Evolutionary conservation across 176 grass and related monocot genomes (phyloP).

Genomic region (Themeda triandra): DNA sequence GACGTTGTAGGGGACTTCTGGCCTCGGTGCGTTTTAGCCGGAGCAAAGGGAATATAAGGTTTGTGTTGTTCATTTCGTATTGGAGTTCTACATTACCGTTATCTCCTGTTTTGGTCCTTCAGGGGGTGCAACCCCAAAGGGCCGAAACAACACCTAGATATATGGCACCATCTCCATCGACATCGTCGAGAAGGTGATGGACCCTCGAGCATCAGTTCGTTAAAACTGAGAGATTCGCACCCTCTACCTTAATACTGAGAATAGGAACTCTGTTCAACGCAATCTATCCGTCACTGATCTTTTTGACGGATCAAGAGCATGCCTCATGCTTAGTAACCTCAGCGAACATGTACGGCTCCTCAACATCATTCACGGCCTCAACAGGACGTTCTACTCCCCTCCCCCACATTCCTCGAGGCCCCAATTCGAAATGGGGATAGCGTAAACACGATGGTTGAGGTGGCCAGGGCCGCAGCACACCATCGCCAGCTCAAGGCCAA

Average conservation of each 20-base stretch:
- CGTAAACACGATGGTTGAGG: neutral
- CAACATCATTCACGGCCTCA: neutral
- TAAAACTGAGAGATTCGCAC: neutral
- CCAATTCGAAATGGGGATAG: neutral
- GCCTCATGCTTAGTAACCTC: neutral
- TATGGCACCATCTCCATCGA: neutral
- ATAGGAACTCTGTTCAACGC: neutral
- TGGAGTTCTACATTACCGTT: too few species aligned
- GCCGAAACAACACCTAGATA: too few species aligned
- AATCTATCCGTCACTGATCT: neutral
- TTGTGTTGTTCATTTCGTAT: too few species aligned
- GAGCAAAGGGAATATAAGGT: too few species aligned
- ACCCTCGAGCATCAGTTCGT: neutral
- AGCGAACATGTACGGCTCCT: neutral
- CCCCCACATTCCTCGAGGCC: neutral
- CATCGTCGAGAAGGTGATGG: neutral
- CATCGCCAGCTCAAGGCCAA: neutral
- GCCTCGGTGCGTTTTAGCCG: too few species aligned
- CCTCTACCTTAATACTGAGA: neutral
- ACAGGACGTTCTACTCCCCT: neutral
- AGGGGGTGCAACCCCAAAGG: too few species aligned
- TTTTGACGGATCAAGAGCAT: neutral
- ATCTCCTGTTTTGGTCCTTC: too few species aligned
- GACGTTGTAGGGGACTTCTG: too few species aligned
- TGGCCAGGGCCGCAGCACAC: neutral